Base-by-base conservation (phyloP, 2,329 filamentous ascomycete genomes). In the Botrytis medusae region DNA sequence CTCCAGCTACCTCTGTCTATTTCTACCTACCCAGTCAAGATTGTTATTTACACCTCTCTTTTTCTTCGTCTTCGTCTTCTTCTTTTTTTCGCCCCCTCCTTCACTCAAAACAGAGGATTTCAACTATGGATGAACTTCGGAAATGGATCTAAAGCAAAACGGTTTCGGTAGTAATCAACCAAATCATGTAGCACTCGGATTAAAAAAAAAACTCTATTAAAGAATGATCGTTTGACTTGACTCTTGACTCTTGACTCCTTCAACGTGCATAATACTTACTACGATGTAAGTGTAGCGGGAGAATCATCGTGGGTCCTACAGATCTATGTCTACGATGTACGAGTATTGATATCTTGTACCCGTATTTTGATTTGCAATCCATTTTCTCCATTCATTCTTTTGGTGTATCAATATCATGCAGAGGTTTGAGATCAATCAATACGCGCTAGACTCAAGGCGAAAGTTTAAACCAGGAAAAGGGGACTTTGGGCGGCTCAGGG, bases 121-220 rank as follows among this genome's bases (percentile, higher is more conserved):
- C 2, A 34, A 32, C 10, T 10, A 37, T 20, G 63, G 63, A n/a
- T 67, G 29, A 67, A 51, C 44, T 22, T 67, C 63, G 63, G 63
- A 67, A 51, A 34, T 67, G 20, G 42, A 46, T n/a, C 44, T 12
- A 37, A 67, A 65, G 44, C 62, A 48, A 62, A 62, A 44, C 29
- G 62, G 10, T 25, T 65, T 65, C 29, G 62, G 29, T 34, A 65
- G n/a, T 65, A 65, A 44, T 25, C 37, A 22, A 16, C 22, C 42
- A 29, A n/a, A n/a, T 40, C 0, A 54, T 54, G 48, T 54, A 51
- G 48, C 7, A 14, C 48, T 14, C 48, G 4, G 48, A 51, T 51
- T 7, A n/a, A 51, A 25, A 51, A 48, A 42, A 42, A 20, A 62
- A 42, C 60, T 29, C 2, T 62, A 62, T n/a, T 54, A 18, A 44